phyloP scores from a whole-genome alignment of 169 alveolate species.

The Cystoisospora suis region DNA sequence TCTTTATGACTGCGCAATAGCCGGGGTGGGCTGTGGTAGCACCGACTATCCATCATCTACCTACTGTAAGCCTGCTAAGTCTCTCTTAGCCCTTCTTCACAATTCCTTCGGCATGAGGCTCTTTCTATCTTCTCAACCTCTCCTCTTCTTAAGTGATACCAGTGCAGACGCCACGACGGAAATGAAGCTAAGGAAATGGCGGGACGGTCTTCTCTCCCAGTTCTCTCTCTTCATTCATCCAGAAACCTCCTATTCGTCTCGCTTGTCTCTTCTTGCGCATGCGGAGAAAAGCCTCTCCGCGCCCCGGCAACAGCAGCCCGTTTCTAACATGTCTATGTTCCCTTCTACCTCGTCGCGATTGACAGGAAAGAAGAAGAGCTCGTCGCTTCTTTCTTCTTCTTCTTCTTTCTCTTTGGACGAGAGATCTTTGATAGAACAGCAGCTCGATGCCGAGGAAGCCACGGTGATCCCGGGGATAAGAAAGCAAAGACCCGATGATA shows the following conservation, averaged over 20 bases:
- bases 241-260: too few species aligned
- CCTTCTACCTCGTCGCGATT: too few species aligned
- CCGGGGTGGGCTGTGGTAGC: constrained; percentile 27
- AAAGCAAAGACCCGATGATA: background rate
- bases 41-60: constrained; percentile 10
- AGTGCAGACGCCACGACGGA: background rate
- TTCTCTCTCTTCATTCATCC: too few species aligned
- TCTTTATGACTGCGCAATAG: background rate
- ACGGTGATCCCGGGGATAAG: too few species aligned
- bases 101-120: background rate
- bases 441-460: too few species aligned
- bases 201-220: background rate
- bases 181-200: background rate
- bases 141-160: background rate
- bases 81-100: background rate
- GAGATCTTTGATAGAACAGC: too few species aligned
- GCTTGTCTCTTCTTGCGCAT: too few species aligned
- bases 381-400: background rate
- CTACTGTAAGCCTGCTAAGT: background rate
- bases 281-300: too few species aligned
- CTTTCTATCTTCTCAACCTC: background rate
- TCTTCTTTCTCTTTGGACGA: too few species aligned
- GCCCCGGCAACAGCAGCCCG: too few species aligned
- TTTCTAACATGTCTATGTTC: too few species aligned
- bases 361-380: background rate